phyloP scores from a whole-genome alignment of 306 rosid genomes.

The Glycine latifolia region DNA sequence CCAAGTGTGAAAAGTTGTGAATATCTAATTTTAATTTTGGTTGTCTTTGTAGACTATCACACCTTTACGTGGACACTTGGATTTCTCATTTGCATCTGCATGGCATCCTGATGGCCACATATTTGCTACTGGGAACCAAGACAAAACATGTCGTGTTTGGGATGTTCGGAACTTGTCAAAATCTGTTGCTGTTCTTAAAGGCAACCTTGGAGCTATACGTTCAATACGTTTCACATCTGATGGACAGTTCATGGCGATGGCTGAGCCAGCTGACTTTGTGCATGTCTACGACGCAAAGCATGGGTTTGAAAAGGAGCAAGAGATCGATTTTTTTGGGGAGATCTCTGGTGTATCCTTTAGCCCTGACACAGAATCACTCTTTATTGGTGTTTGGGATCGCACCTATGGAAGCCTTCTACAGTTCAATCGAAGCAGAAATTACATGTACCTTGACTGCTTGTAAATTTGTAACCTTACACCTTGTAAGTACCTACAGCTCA shows the following conservation, averaged over 20 bases:
- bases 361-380: constrained; percentile 90
- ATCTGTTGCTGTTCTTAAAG: constrained; percentile 84
- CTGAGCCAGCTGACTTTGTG: constrained; percentile 93
- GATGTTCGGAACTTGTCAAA: constrained; percentile 80
- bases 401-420: constrained; percentile 90
- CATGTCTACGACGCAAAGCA: constrained; percentile 80
- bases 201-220: constrained; percentile 88
- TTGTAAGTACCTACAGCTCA: constrained; percentile 47
- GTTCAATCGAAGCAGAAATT: constrained; percentile 68
- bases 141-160: constrained; percentile 90
- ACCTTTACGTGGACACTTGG: constrained; percentile 74
- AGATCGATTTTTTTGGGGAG: constrained; percentile 90
- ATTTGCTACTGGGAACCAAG: constrained; percentile 93
- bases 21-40: constrained; percentile 47
- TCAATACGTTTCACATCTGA: constrained; percentile 83
- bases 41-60: constrained; percentile 62
- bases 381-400: constrained; percentile 87
- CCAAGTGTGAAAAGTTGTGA: background rate
- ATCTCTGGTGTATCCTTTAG: constrained; percentile 92
- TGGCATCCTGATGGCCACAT: constrained; percentile 84
- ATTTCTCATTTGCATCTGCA: constrained; percentile 90
- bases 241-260: constrained; percentile 85
- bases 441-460: constrained; percentile 69
- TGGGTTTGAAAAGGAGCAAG: constrained; percentile 84
- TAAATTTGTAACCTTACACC: constrained; percentile 52